These are phyloP conservation scores for Roridomyces roridus DNA, from an alignment of 768 basidiomycete species.

Conservation along the genomic window DNA sequence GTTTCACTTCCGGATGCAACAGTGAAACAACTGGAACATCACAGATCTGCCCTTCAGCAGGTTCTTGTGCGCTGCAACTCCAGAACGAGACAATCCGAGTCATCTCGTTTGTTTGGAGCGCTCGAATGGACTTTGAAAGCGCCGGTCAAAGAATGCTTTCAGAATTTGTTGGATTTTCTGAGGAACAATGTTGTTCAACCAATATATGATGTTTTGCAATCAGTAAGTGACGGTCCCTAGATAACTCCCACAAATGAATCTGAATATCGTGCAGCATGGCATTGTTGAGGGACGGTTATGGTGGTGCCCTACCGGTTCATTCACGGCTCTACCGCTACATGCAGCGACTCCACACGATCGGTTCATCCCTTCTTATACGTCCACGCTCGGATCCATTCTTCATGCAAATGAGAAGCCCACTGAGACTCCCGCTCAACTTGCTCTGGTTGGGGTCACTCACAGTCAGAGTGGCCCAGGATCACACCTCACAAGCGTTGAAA, in stretches of 20 bases:
- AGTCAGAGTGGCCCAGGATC: no score
- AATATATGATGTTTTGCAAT: constrained; percentile 14
- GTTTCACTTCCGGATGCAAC: constrained; percentile 5
- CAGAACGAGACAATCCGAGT: neutral
- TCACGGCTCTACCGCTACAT: constrained; percentile 20
- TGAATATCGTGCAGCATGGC: constrained; percentile 5
- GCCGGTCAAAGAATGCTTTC: constrained; percentile 5
- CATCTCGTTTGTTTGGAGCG: neutral
- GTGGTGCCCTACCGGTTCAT: constrained; percentile 22
- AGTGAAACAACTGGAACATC: neutral
- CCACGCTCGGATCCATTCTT: no score
- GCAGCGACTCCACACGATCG: constrained; percentile 7
- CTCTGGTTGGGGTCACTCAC: no score
- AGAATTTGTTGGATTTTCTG: constrained; percentile 15
- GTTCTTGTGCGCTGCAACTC: neutral
- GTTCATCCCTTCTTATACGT: neutral
- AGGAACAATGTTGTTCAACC: constrained; percentile 11
- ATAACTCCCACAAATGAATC: neutral
- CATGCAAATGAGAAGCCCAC: no score
- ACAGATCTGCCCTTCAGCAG: constrained; percentile 5
- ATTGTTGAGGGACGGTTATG: constrained; percentile 17
- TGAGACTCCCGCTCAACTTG: no score
- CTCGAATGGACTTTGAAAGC: neutral
- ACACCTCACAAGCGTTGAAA: no score
- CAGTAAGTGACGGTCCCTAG: neutral